Evolutionary conservation across 2,329 filamentous ascomycete species (phyloP).

Genomic region (Monosporascus ibericus): DNA sequence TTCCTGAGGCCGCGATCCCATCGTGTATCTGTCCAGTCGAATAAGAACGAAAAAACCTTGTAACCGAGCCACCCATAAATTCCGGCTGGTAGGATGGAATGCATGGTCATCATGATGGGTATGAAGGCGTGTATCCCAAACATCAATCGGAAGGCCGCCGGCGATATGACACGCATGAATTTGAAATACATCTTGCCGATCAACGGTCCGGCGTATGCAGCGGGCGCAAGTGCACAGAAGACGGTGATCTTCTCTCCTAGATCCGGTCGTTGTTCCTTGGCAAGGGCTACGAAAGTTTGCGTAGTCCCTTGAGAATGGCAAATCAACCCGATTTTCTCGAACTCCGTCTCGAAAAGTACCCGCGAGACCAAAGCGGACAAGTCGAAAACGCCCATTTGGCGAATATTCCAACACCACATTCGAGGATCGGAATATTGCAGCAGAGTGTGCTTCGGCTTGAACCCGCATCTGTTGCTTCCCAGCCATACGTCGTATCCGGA

Average conservation of each 20-base stretch:
- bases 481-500: conserved; percentile 93
- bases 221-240: conserved; percentile 86
- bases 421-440: conserved; percentile 71
- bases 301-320: conserved; percentile 91
- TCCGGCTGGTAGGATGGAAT: conserved; percentile 54
- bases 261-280: conserved; percentile 83
- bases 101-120: conserved; percentile 86
- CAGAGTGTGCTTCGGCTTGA: conserved; percentile 67
- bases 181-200: conserved; percentile 87
- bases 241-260: conserved; percentile 77
- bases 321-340: conserved; percentile 74
- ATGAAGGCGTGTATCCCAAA: conserved; percentile 95
- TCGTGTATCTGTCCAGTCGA: conserved; percentile 76
- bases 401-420: conserved; percentile 97
- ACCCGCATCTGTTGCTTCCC: conserved; percentile 88
- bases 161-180: conserved; percentile 78
- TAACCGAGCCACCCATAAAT: conserved; percentile 82
- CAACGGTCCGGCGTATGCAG: conserved; percentile 80
- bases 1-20: conserved; percentile 78
- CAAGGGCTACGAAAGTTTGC: conserved; percentile 78
- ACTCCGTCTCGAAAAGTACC: conserved; percentile 76
- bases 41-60: conserved; percentile 81
- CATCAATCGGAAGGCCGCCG: conserved; percentile 67
- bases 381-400: conserved; percentile 88
- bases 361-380: conserved; percentile 74